Conservation (phyloP, 202 grass and related monocot species). For the Panicum virgatum region DNA sequence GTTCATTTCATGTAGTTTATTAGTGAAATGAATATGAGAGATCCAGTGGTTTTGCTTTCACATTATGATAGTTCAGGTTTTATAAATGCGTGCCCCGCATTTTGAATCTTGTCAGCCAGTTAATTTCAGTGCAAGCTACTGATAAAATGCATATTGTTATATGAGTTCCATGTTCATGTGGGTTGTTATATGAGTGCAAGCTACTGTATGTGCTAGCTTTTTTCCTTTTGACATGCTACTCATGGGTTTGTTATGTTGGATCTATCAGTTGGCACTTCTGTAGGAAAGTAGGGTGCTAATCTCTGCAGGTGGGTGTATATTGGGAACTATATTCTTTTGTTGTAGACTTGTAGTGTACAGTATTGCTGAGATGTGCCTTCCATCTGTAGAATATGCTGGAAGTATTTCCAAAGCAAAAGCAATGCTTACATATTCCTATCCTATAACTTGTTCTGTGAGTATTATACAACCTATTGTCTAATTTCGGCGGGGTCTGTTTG, state of each 20-base stretch:
- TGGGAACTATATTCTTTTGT: neutral
- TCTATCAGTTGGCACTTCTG: neutral
- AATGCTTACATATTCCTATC: neutral
- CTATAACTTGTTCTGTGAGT: neutral
- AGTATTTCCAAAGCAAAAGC: conserved; percentile 29
- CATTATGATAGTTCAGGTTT: neutral
- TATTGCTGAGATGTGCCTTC: conserved; percentile 16
- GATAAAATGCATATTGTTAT: neutral
- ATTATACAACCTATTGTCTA: neutral
- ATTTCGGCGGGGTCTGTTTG: neutral
- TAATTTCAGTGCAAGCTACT: neutral
- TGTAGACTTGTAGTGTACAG: neutral
- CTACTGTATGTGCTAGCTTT: neutral
- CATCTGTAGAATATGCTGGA: conserved; percentile 3
- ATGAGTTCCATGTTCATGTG: neutral
- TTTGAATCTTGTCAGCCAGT: neutral
- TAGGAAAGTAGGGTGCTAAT: neutral
- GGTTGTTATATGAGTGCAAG: too few relatives aligned
- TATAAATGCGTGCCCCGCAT: neutral
- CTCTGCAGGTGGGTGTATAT: neutral
- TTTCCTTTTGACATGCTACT: neutral
- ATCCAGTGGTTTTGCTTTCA: neutral
- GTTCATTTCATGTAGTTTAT: neutral
- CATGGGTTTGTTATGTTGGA: neutral
- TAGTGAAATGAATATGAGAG: neutral